Evolutionary conservation across 2,329 filamentous ascomycete species (phyloP).

Genomic region (Cladosporium sp.): DNA sequence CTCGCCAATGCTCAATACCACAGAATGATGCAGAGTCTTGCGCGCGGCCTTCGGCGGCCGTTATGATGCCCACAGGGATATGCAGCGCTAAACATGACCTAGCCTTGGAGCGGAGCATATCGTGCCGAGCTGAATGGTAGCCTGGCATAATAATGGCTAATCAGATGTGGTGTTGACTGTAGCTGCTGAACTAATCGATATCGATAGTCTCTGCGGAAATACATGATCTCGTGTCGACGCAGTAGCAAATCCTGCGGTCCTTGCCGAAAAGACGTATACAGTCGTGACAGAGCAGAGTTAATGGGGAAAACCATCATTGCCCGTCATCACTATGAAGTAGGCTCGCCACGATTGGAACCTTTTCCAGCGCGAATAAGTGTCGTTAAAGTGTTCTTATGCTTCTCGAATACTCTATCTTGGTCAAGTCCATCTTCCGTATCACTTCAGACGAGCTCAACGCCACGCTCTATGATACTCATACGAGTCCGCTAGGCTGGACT

Average conservation of each 20-base stretch:
- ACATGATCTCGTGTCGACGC: background rate
- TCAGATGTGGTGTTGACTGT: background rate
- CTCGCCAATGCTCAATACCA: background rate
- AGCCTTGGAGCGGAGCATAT: background rate
- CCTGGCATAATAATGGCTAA: background rate
- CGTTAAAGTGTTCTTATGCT: background rate
- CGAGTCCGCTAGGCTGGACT: background rate
- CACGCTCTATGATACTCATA: background rate
- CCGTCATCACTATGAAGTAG: no score
- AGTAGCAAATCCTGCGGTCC: background rate
- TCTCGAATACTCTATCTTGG: background rate
- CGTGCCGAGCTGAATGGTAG: background rate
- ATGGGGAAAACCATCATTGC: background rate
- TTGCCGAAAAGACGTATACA: background rate
- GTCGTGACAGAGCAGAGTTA: background rate
- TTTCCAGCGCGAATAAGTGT: background rate
- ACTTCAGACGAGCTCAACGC: background rate
- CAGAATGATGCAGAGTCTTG: background rate
- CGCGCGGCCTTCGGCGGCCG: background rate
- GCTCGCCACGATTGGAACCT: no score
- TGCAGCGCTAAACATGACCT: background rate
- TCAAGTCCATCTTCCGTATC: background rate
- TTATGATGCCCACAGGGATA: background rate
- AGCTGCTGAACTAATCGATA: background rate
- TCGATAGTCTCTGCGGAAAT: background rate